A percentile compares a stretch with the other conserved stretches of the same genome.
phyloP scores from a whole-genome alignment of 345 rosid species.

The Eucalyptus pauciflora region DNA sequence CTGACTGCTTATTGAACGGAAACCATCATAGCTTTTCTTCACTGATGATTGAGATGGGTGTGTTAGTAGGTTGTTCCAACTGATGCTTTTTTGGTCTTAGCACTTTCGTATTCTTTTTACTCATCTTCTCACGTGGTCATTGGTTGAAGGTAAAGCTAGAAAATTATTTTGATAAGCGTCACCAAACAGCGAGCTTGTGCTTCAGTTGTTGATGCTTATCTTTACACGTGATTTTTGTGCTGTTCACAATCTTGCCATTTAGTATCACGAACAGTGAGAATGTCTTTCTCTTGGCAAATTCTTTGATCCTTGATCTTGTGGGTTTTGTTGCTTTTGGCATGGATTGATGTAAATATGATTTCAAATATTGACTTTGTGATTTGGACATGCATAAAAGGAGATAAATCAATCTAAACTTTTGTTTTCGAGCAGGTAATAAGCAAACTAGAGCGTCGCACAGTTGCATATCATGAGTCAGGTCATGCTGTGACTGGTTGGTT shows the following conservation, averaged over 20 bases:
- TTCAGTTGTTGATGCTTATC: neutral
- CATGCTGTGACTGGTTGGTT: slow-evolving; percentile 97
- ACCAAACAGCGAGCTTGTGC: neutral
- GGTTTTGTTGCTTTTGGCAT: neutral
- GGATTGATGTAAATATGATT: neutral
- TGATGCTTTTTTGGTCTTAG: neutral
- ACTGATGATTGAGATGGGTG: neutral
- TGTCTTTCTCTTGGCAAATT: neutral
- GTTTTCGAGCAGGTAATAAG: slow-evolving; percentile 59
- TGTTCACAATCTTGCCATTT: neutral
- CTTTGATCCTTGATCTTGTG: neutral
- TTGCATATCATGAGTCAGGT: slow-evolving; percentile 95
- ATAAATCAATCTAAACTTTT: neutral
- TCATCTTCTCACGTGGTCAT: neutral
- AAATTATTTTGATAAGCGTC: neutral
- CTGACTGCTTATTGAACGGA: neutral
- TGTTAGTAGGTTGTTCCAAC: neutral
- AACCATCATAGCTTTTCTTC: neutral
- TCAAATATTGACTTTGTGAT: neutral
- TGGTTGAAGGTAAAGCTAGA: neutral
- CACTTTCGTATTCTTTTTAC: neutral
- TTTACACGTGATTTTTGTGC: neutral
- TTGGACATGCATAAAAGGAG: neutral
- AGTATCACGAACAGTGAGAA: neutral
- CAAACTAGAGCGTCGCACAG: slow-evolving; percentile 80